Evolutionary conservation across 1,284 basidiomycete species (phyloP).

Genomic region (Anthracocystis panici-leucophaei): DNA sequence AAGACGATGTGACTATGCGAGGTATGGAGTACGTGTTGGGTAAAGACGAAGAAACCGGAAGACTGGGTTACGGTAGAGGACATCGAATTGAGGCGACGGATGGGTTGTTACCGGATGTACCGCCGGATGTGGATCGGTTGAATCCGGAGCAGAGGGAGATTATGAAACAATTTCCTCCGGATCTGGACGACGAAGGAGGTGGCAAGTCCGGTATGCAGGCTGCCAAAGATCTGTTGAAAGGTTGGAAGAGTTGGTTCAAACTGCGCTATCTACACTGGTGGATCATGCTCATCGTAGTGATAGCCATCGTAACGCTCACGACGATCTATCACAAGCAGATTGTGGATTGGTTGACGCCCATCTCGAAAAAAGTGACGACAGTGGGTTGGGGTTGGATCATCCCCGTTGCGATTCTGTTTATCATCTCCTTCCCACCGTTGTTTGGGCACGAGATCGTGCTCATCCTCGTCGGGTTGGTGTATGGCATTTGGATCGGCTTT

Average conservation of each 20-base stretch:
- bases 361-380: slow-evolving; percentile 76
- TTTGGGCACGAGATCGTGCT: slow-evolving; percentile 83
- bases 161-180: slow-evolving; percentile 59
- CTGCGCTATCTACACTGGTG: slow-evolving; percentile 71
- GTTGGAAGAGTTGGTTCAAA: slow-evolving; percentile 56
- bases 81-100: slow-evolving; percentile 37
- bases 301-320: slow-evolving; percentile 75
- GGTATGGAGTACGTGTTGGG: slow-evolving; percentile 18
- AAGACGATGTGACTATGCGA: slow-evolving; percentile 20
- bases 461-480: slow-evolving; percentile 80
- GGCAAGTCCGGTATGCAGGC: slow-evolving; percentile 43
- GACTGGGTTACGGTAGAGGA: slow-evolving; percentile 22
- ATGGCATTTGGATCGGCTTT: slow-evolving; percentile 66
- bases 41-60: slow-evolving; percentile 28
- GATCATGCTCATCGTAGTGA: slow-evolving; percentile 67
- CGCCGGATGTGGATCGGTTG: slow-evolving; percentile 43
- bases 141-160: slow-evolving; percentile 57
- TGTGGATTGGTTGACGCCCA: slow-evolving; percentile 77
- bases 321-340: slow-evolving; percentile 78
- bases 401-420: slow-evolving; percentile 81
- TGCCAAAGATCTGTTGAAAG: slow-evolving; percentile 30
- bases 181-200: slow-evolving; percentile 58
- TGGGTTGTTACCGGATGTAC: slow-evolving; percentile 44
- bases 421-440: slow-evolving; percentile 73
- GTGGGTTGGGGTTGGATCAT: slow-evolving; percentile 80